These are phyloP conservation scores for Xylaria cubensis DNA, from an alignment of 495 filamentous ascomycete species.

Conservation along the genomic window DNA sequence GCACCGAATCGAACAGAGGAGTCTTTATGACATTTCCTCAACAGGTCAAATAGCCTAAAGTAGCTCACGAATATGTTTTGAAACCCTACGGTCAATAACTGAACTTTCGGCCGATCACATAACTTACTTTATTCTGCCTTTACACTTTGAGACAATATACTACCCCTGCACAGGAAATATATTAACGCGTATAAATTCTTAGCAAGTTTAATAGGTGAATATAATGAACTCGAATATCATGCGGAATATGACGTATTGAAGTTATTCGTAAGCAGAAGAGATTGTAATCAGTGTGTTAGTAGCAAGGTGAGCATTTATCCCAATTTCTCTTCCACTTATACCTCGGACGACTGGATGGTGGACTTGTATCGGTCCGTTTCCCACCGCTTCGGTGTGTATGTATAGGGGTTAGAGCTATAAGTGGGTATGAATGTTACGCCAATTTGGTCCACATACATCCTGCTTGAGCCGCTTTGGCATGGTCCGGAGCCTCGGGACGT, in stretches of 20 bases:
- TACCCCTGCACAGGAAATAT: background rate
- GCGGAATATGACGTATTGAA: background rate
- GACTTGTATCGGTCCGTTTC: background rate
- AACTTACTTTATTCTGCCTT: background rate
- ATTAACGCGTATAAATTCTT: background rate
- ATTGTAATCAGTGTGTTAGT: background rate
- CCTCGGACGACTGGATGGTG: background rate
- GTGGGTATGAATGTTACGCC: background rate
- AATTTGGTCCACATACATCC: background rate
- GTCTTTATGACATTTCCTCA: background rate
- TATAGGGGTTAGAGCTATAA: background rate
- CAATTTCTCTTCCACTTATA: background rate
- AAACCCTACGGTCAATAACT: too few relatives aligned
- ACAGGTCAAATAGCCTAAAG: background rate
- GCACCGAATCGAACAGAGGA: background rate
- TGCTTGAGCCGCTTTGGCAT: background rate
- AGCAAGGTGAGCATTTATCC: background rate
- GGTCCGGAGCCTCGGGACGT: background rate
- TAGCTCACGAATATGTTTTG: background rate
- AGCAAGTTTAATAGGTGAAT: background rate
- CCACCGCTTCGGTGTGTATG: background rate
- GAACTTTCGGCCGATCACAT: background rate
- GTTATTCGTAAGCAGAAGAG: background rate
- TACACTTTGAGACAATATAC: too few relatives aligned
- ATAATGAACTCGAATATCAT: background rate